Evolutionary conservation across 192 early-diverging fungal genomes (phyloP), one percentile per base, ranked within the genome.

Genomic region (Pilaira anomala): DNA sequence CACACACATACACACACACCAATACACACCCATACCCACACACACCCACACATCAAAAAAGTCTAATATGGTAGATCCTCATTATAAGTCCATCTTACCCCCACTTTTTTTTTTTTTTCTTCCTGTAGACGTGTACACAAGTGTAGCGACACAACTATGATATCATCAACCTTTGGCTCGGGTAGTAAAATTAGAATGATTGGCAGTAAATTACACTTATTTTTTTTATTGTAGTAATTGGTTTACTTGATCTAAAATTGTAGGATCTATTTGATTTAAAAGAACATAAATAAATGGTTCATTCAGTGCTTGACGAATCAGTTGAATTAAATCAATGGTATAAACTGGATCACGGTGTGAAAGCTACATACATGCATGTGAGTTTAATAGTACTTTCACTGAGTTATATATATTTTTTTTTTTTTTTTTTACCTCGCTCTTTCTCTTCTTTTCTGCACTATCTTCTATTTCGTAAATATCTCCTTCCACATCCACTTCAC

Each of bases 301-400:
- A 11, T 25, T 52, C 13, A 90, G 53, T 12, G 79, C 78, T 18
- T 76, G 66, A 41, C 80, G 80, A 14, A 90, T 76, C 22, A 72
- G 83, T 3, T 68, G 65, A 22, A 77, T 66, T 24, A 88, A 39
- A 42, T 85, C 79, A 9, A 73, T 78, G 12, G 78, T 84, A 46
- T 83, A 81, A 6, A 90, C 76, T 1, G 82, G 83, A 54, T 90
- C 88, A 12, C 71, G 63, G 22, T 78, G 74, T 40, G 80, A 73
- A 22, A 88, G 67, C 56, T 82, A 59, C 11, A 16, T 21, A 13
- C 25, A n/a, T 7, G 4, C 14, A 33, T 25, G 18, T 48, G 7
- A 48, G 16, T 53, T 44, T 14, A 49, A 5, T 2, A 28, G 1
- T 16, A 40, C n/a, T n/a, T n/a, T n/a, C 39, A 63, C 11, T 8